phyloP scores from a whole-genome alignment of 768 basidiomycete genomes.

The Mycena filopes region DNA sequence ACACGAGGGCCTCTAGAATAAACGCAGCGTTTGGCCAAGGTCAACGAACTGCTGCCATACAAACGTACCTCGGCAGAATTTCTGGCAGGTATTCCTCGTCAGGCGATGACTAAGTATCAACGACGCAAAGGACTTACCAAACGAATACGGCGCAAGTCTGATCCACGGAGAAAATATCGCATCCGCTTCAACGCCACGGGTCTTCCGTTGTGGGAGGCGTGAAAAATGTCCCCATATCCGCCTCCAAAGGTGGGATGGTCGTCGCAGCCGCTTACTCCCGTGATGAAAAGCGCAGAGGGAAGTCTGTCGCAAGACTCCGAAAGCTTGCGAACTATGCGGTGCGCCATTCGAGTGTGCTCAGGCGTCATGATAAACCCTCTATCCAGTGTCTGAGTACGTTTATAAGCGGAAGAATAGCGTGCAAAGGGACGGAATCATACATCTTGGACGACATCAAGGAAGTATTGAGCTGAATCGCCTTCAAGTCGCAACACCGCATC shows the following conservation, averaged over 20 bases:
- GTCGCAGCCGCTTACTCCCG: conserved; percentile 17
- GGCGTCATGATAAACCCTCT: background rate
- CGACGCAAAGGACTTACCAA: background rate
- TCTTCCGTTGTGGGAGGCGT: conserved; percentile 9
- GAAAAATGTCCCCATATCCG: conserved; percentile 36
- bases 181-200: conserved; percentile 10
- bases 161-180: background rate
- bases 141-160: conserved; percentile 6
- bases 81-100: too few relatives aligned
- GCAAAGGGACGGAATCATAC: background rate
- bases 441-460: conserved; percentile 15
- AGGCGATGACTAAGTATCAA: too few relatives aligned
- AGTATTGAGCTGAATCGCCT: conserved; percentile 4
- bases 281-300: conserved; percentile 31
- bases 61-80: conserved; percentile 39
- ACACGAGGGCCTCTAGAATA: conserved; percentile 44
- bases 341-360: conserved; percentile 11
- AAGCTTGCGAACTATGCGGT: conserved; percentile 26
- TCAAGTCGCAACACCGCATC: background rate
- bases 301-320: conserved; percentile 24
- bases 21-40: too few relatives aligned
- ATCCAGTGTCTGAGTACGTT: conserved; percentile 8
- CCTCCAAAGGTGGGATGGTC: conserved; percentile 30
- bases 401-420: too few relatives aligned
- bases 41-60: too few relatives aligned